Percentiles rank a stretch among this genome's conserved stretches.
phyloP scores from a whole-genome alignment of 352 stramenopile species.

The Phytophthora ohioensis region DNA sequence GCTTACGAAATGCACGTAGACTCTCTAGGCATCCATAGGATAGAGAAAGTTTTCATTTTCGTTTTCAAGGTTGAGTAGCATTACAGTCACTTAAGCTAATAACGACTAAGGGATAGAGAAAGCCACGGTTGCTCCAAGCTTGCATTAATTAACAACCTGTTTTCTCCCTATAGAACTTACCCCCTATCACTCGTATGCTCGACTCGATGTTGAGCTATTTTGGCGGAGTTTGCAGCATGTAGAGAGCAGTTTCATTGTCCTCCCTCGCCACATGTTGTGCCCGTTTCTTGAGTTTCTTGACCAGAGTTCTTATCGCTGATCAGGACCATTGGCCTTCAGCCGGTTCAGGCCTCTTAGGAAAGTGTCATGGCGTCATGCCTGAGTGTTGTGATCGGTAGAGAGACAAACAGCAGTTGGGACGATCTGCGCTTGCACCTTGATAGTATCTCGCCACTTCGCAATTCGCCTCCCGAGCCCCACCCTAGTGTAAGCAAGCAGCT shows the following conservation, averaged over 20 bases:
- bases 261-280: constrained; percentile 17
- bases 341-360: constrained; percentile 19
- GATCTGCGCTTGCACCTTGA: not conserved
- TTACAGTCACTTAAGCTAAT: no score
- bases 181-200: not conserved
- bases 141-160: not conserved
- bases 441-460: constrained; percentile 22
- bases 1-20: no score
- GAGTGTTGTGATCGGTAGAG: constrained; percentile 15
- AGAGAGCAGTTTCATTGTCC: constrained; percentile 12
- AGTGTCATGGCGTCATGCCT: not conserved
- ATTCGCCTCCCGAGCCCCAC: constrained; percentile 22
- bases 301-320: constrained; percentile 33
- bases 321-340: constrained; percentile 22
- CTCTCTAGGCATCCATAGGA: no score
- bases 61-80: no score
- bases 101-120: no score
- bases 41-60: no score
- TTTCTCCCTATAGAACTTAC: constrained; percentile 14
- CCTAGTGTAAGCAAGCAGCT: not conserved
- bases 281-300: constrained; percentile 19
- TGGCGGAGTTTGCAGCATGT: not conserved
- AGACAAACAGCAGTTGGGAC: constrained; percentile 10
- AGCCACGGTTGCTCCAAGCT: no score
- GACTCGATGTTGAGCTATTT: constrained; percentile 15